Percentiles rank a stretch among this genome's conserved stretches.
phyloP scores from a whole-genome alignment of 2,329 filamentous ascomycete genomes.

The Trichoderma simmonsii region DNA sequence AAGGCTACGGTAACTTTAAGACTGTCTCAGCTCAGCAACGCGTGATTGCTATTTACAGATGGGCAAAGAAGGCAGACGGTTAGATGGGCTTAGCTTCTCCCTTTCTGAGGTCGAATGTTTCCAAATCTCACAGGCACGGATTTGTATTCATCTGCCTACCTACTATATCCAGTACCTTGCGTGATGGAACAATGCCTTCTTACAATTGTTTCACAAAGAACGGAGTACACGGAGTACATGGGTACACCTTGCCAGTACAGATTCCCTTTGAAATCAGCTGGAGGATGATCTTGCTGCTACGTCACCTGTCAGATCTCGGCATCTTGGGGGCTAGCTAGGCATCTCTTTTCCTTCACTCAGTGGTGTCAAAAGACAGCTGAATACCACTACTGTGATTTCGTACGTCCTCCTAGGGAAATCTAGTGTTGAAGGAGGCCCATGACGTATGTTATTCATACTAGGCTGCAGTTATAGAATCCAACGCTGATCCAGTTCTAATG shows the following conservation, averaged over 20 bases:
- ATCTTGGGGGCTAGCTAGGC: not conserved
- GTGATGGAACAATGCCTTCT: not conserved
- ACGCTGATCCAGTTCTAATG: not conserved
- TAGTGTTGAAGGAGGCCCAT: not conserved
- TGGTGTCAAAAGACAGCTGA: not conserved
- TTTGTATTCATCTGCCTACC: constrained; percentile 1
- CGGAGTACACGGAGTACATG: not conserved
- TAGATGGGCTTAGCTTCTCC: not conserved
- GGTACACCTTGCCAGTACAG: not conserved
- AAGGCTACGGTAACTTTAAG: not conserved
- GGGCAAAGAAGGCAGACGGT: not conserved
- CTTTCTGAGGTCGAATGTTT: not conserved
- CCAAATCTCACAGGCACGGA: not conserved
- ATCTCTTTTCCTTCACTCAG: not conserved
- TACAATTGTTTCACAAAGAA: not conserved
- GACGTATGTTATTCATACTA: not conserved
- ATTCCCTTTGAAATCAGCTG: not conserved
- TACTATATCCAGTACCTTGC: not conserved
- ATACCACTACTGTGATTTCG: not conserved
- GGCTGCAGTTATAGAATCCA: not conserved
- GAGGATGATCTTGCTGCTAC: not conserved
- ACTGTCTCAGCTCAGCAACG: not conserved
- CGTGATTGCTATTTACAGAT: not conserved
- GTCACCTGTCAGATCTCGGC: not conserved
- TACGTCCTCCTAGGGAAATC: not conserved